Evolutionary conservation across 495 filamentous ascomycete genomes (phyloP).

Genomic region (Tuber melanosporum): DNA sequence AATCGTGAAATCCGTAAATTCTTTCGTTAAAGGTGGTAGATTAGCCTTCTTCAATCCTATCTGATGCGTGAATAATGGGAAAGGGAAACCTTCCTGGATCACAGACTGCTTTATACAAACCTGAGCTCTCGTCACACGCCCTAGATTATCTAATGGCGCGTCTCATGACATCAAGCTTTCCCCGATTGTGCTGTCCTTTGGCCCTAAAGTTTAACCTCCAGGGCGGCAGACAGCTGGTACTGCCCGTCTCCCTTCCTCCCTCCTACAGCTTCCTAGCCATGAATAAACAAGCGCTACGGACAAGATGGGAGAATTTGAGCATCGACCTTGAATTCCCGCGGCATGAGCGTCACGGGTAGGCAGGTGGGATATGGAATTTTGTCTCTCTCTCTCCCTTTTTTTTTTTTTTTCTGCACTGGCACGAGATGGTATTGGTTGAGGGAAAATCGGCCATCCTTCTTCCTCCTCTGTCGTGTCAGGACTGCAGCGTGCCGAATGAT

Average conservation of each 20-base stretch:
- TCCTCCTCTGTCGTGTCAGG: background rate
- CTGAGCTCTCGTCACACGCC: background rate
- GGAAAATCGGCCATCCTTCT: background rate
- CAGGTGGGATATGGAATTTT: background rate
- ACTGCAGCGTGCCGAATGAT: background rate
- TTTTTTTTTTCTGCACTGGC: background rate
- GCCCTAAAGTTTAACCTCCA: background rate
- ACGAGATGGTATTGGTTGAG: background rate
- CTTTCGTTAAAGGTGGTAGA: background rate
- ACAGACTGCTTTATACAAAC: background rate
- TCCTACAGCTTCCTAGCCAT: background rate
- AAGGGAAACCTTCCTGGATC: background rate
- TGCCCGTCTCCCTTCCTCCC: background rate
- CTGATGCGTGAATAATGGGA: background rate
- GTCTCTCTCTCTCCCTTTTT: background rate
- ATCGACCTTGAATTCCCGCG: background rate
- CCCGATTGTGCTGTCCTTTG: background rate
- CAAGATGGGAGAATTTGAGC: background rate
- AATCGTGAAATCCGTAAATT: slow-evolving; percentile 8
- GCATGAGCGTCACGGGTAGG: background rate
- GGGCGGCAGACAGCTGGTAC: background rate
- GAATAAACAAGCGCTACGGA: background rate
- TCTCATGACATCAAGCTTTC: background rate
- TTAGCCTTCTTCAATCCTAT: background rate
- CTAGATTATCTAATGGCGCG: background rate